Evolutionary conservation across 495 filamentous ascomycete species (phyloP), one percentile per base, ranked within the genome.

Genomic region (Xylaria longipes): DNA sequence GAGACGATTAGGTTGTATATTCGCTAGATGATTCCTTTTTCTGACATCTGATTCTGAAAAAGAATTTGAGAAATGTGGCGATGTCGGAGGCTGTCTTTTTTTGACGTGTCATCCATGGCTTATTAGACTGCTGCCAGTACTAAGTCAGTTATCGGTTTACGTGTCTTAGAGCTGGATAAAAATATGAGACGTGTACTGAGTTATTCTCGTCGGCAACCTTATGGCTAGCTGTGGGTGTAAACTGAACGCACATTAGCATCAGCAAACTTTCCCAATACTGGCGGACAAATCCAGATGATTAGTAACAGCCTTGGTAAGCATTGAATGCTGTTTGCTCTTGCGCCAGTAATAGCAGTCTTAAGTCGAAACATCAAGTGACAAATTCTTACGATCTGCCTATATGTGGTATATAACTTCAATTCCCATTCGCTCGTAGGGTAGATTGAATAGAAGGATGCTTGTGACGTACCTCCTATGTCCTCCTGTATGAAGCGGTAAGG

Each of bases 101-200:
- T 68, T n/a, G 48, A 65, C 63, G 2, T 67, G 14, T 54, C 65
- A 67, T 29, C 33, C 33, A 43, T 50, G 65, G n/a, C 31, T 41
- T 41, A 37, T 54, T 56, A 29, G 14, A 25, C 29, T 43, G 15
- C n/a, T 29, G 7, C 27, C 6, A 50, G 20, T 65, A 37, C 22
- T 46, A 20, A 45, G 37, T 31, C 25, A 54, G 50, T 27, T 29
- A 3, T 20, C 6, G 27, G 31, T 35, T 65, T 67, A 12, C 22
- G 25, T 67, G 48, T 67, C 65, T 67, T 50, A 56, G n/a, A 8
- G 46, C 31, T 9, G 33, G 35, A 54, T 41, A 6, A 17, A 37
- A 22, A 48, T 66, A n/a, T 46, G 43, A 52, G 64, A 33, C 45
- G 27, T 37, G 17, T 35, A 37, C 22, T 35, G 5, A 25, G n/a